Evolutionary conservation across 192 early-diverging fungal genomes (phyloP).

Genomic region (Phycomyces blakesleeanus): DNA sequence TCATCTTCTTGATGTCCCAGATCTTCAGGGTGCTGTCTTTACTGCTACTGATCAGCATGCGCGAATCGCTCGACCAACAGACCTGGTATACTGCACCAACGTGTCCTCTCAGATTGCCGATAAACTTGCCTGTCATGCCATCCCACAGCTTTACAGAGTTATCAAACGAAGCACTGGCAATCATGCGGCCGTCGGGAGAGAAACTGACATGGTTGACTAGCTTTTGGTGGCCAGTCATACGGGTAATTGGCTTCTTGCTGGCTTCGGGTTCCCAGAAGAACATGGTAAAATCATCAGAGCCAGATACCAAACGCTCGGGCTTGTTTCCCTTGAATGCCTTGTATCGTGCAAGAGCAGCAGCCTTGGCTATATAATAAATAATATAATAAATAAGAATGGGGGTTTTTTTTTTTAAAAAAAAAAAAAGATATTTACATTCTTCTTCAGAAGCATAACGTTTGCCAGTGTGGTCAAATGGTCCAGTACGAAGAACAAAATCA

Average conservation of each 20-base stretch:
- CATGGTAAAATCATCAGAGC: slow-evolving; percentile 97
- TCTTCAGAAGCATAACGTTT: slow-evolving; percentile 51
- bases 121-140: slow-evolving; percentile 81
- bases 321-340: slow-evolving; percentile 58
- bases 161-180: slow-evolving; percentile 95
- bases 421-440: slow-evolving; percentile 40
- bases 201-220: slow-evolving; percentile 92
- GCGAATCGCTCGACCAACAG: slow-evolving; percentile 89
- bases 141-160: slow-evolving; percentile 99
- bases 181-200: slow-evolving; percentile 82
- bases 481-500: slow-evolving; percentile 87
- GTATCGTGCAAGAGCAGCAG: slow-evolving; percentile 77
- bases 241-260: slow-evolving; percentile 76
- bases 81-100: slow-evolving; percentile 97
- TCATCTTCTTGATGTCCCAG: slow-evolving; percentile 88
- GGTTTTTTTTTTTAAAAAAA: too few relatives aligned
- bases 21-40: slow-evolving; percentile 92
- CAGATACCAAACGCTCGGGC: slow-evolving; percentile 82
- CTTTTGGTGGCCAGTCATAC: slow-evolving; percentile 87
- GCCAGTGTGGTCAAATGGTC: slow-evolving; percentile 84
- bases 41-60: slow-evolving; percentile 85
- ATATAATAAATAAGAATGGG: too few relatives aligned
- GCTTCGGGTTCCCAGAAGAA: slow-evolving; percentile 87
- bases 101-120: slow-evolving; percentile 90
- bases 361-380: slow-evolving; percentile 63